Evolutionary conservation across 768 basidiomycete species (phyloP).

Genomic region (Mrakia blollopis): DNA sequence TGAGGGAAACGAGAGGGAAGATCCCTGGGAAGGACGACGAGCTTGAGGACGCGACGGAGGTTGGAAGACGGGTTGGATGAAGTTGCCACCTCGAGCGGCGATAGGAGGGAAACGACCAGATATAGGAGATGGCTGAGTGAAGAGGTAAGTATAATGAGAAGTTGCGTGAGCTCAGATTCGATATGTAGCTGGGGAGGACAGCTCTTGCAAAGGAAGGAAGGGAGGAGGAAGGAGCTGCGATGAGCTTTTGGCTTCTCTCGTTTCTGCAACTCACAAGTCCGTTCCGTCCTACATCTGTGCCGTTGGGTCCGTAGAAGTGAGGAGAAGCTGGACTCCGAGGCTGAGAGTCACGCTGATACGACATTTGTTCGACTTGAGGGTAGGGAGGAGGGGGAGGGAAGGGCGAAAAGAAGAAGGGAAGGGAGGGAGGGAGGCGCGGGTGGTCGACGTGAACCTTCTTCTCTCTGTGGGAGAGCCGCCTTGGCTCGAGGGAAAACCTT

Average conservation of each 20-base stretch:
- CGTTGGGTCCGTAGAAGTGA: constrained; percentile 11
- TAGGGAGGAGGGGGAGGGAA: neutral
- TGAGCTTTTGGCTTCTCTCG: constrained; percentile 3
- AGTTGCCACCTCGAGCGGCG: constrained; percentile 29
- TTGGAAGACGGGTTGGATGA: constrained; percentile 19
- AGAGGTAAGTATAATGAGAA: neutral
- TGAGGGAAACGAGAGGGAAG: constrained; percentile 14
- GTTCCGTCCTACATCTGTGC: neutral
- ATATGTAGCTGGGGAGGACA: neutral
- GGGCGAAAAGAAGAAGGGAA: neutral
- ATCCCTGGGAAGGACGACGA: constrained; percentile 7
- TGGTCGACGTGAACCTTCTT: neutral
- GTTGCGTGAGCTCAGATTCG: no score
- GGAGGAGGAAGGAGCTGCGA: constrained; percentile 9
- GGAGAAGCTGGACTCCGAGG: constrained; percentile 5
- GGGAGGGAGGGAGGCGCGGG: neutral
- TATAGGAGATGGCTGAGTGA: constrained; percentile 7
- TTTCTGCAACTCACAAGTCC: neutral
- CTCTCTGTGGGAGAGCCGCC: no score
- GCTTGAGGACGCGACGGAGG: constrained; percentile 25
- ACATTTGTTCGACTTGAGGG: neutral
- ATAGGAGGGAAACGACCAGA: constrained; percentile 19
- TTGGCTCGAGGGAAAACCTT: no score
- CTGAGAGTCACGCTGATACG: neutral
- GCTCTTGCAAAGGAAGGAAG: neutral